Conservation (phyloP, 2,329 filamentous ascomycete genomes). For the Xylariomycetidae sp. region DNA sequence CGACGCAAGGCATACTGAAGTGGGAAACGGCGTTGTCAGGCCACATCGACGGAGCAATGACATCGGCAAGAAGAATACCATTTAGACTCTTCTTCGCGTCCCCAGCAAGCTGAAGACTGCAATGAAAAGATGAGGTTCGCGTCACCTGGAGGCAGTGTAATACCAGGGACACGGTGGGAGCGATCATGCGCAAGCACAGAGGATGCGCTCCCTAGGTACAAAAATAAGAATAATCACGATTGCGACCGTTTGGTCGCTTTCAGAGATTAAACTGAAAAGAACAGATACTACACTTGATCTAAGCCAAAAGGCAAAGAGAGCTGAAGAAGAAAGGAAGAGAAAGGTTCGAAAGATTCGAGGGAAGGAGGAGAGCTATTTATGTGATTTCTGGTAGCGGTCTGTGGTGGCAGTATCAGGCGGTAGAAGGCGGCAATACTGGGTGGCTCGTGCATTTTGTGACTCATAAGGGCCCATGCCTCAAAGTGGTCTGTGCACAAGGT, state of each 20-base stretch:
- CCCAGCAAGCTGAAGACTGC: constrained; percentile 44
- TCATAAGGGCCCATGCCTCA: no score
- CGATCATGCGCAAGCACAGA: constrained; percentile 69
- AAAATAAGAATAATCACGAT: constrained; percentile 83
- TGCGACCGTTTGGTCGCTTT: constrained; percentile 69
- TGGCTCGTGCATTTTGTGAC: background rate
- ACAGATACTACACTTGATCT: constrained; percentile 96
- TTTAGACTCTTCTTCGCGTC: constrained; percentile 49
- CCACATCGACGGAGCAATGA: background rate
- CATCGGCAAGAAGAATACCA: background rate
- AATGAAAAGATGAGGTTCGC: constrained; percentile 63
- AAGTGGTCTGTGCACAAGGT: no score
- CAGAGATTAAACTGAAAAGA: constrained; percentile 98
- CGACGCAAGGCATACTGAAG: background rate
- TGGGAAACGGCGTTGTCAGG: background rate
- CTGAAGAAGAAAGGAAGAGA: constrained; percentile 48
- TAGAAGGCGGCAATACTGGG: background rate
- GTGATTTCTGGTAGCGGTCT: background rate
- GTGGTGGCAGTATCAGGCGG: background rate
- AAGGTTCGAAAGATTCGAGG: constrained; percentile 18
- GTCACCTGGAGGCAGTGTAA: constrained; percentile 71
- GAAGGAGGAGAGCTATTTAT: constrained; percentile 16
- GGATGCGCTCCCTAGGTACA: constrained; percentile 46
- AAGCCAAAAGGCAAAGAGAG: constrained; percentile 52
- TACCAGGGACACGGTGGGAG: constrained; percentile 68